phyloP scores from a whole-genome alignment of 2,329 filamentous ascomycete species.

The Dactylella cylindrospora region DNA sequence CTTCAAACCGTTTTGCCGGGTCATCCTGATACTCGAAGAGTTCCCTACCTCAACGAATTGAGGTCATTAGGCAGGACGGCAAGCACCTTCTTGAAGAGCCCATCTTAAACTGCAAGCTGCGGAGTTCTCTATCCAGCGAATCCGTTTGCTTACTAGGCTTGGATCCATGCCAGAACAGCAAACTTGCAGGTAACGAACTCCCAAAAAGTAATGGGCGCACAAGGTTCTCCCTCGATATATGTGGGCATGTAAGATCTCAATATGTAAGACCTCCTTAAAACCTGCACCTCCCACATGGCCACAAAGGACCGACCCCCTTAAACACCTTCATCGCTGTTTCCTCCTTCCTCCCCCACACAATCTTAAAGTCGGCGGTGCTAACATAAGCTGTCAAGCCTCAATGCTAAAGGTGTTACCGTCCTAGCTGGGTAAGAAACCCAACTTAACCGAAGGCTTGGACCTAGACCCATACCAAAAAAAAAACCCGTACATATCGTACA shows the following conservation, averaged over 20 bases:
- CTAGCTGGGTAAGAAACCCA: conserved; percentile 18
- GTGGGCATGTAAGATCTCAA: conserved; percentile 42
- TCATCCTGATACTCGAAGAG: conserved; percentile 17
- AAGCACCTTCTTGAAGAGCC: too few relatives aligned
- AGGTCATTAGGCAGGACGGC: conserved; percentile 9
- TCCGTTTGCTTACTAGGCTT: conserved; percentile 41
- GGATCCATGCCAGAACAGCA: conserved; percentile 27
- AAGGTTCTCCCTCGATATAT: conserved; percentile 15
- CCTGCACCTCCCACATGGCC: conserved; percentile 44
- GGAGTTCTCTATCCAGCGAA: background rate
- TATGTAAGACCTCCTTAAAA: conserved; percentile 45
- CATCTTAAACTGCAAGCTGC: background rate
- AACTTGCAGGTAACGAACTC: conserved; percentile 33
- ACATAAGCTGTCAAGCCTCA: conserved; percentile 44
- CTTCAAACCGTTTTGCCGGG: conserved; percentile 9
- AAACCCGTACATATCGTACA: too few relatives aligned
- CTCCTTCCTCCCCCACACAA: conserved; percentile 41
- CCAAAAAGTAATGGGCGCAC: conserved; percentile 16
- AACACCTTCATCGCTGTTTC: conserved; percentile 10
- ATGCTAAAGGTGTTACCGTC: conserved; percentile 23
- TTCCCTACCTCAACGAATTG: conserved; percentile 16
- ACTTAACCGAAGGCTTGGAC: conserved; percentile 43
- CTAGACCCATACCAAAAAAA: too few relatives aligned
- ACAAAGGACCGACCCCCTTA: conserved; percentile 14
- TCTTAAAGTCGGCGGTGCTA: conserved; percentile 42